A percentile compares a stretch with the other conserved stretches of the same genome.
These are phyloP conservation scores for Bruguiera parviflora DNA, from an alignment of 345 rosid species.

Conservation along the genomic window DNA sequence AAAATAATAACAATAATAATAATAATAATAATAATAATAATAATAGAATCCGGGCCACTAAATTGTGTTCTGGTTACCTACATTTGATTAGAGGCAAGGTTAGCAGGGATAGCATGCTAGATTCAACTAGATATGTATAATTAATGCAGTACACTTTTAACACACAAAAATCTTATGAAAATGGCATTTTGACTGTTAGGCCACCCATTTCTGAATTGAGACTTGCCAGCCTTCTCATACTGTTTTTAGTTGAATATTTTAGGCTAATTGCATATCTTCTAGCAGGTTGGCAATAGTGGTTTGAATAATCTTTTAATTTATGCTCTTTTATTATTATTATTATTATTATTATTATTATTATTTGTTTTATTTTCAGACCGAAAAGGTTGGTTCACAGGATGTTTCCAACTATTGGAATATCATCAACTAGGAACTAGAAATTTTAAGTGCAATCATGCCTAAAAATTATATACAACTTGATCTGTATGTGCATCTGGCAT, in stretches of 20 bases:
- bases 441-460: background rate
- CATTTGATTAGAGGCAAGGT: too few species aligned
- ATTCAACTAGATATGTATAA: too few species aligned
- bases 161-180: background rate
- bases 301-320: background rate
- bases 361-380: too few species aligned
- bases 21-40: too few species aligned
- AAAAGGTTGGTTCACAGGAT: background rate
- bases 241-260: background rate
- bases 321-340: too few species aligned
- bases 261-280: background rate
- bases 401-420: background rate
- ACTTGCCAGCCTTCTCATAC: conserved; percentile 2
- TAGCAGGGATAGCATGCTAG: too few species aligned
- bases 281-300: background rate
- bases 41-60: too few species aligned
- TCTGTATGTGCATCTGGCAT: too few species aligned
- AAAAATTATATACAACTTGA: background rate
- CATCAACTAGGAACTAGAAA: background rate
- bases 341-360: too few species aligned
- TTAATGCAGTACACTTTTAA: too few species aligned
- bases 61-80: too few species aligned
- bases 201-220: background rate
- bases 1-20: too few species aligned
- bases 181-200: background rate